A percentile compares a stretch with the other conserved stretches of the same genome.
These are phyloP conservation scores for Yamadazyma akitaensis DNA, from an alignment of 805 yeast species.

Conservation along the genomic window DNA sequence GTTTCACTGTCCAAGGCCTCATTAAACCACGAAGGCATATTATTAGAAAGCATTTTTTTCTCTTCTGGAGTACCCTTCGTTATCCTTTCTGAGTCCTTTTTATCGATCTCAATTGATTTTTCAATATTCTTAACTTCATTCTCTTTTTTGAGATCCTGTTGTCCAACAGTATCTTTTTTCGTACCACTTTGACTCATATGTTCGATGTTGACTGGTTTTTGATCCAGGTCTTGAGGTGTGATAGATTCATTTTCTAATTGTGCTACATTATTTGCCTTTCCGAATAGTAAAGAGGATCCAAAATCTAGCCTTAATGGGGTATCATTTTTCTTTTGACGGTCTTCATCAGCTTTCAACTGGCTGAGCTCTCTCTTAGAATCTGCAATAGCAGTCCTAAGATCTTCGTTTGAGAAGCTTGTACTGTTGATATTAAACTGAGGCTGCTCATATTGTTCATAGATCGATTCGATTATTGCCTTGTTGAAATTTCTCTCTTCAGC, in stretches of 20 bases:
- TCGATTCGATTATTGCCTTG: conserved; percentile 33
- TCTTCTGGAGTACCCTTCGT: conserved; percentile 7
- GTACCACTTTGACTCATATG: no score
- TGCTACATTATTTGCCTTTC: no score
- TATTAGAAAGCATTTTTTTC: conserved; percentile 1
- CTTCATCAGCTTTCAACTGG: background rate
- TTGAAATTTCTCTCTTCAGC: conserved; percentile 26
- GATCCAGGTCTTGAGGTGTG: no score
- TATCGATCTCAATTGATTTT: conserved; percentile 8
- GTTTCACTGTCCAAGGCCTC: conserved; percentile 9
- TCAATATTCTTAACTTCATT: conserved; percentile 9
- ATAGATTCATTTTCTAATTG: no score
- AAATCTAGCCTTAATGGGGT: conserved; percentile 14
- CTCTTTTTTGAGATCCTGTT: background rate
- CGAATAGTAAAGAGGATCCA: conserved; percentile 21
- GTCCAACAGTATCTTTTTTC: no score
- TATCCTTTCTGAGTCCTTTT: conserved; percentile 10
- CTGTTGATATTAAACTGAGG: conserved; percentile 6
- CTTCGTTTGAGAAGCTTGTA: conserved; percentile 19
- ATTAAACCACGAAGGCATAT: conserved; percentile 34
- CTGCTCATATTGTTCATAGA: conserved; percentile 28
- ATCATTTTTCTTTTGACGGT: background rate
- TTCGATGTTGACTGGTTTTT: no score
- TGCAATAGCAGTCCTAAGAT: conserved; percentile 46
- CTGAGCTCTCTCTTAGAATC: conserved; percentile 43